Percentiles rank a stretch among this genome's conserved stretches.
phyloP scores from a whole-genome alignment of 2,329 filamentous ascomycete species.

The Penicillium oxalicum region DNA sequence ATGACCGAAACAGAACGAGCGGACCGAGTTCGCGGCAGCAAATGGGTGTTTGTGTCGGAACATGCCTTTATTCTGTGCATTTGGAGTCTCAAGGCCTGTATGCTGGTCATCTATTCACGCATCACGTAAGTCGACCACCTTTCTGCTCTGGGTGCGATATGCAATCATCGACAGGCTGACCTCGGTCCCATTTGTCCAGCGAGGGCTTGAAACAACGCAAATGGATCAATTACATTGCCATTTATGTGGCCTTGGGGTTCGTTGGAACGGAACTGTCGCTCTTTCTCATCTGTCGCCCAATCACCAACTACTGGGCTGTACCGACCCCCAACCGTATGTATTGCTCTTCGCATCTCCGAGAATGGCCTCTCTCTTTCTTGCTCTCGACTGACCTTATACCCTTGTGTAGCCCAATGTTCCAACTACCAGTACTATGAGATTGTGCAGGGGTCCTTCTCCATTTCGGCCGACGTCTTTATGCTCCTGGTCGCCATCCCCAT shows the following conservation, averaged over 20 bases:
- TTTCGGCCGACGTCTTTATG: slow-evolving; percentile 42
- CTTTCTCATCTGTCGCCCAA: slow-evolving; percentile 47
- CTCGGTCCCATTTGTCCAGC: slow-evolving; percentile 12
- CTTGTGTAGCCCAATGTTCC: slow-evolving; percentile 36
- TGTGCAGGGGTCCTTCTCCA: slow-evolving; percentile 42
- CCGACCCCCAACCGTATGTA: slow-evolving; percentile 35
- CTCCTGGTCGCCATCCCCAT: slow-evolving; percentile 41
- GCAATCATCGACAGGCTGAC: too few species aligned
- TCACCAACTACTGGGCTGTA: slow-evolving; percentile 48
- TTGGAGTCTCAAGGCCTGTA: slow-evolving; percentile 50
- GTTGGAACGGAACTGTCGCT: slow-evolving; percentile 46
- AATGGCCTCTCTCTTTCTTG: slow-evolving; percentile 2
- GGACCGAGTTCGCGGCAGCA: slow-evolving; percentile 49
- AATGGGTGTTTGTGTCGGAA: slow-evolving; percentile 58
- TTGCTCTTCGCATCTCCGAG: too few species aligned
- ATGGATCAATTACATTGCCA: slow-evolving; percentile 33
- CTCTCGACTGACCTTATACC: slow-evolving; percentile 3
- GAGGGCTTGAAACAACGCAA: slow-evolving; percentile 32
- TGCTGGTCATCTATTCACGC: slow-evolving; percentile 49
- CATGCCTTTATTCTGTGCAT: slow-evolving; percentile 54
- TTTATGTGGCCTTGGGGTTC: slow-evolving; percentile 44
- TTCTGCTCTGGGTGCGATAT: too few species aligned
- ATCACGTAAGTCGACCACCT: slow-evolving; percentile 33
- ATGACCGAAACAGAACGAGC: slow-evolving; percentile 44
- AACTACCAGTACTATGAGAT: slow-evolving; percentile 44